Evolutionary conservation across 169 alveolate species (phyloP), one percentile per base, ranked within the genome.

Genomic region (Cystoisospora suis): DNA sequence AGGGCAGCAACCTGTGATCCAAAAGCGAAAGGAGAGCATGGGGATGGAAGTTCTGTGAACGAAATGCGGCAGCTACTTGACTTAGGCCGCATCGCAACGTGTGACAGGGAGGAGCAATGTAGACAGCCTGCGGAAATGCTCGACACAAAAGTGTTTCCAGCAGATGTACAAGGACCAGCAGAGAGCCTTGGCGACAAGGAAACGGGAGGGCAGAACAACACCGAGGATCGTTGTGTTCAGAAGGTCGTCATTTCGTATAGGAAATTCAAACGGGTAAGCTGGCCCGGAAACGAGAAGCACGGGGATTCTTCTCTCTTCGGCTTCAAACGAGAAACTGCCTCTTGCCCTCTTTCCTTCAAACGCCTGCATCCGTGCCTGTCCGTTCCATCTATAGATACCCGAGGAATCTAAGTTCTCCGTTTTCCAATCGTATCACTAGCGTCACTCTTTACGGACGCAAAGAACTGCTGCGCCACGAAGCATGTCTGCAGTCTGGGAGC

Each of bases 181-280:
- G n/a, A 53, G 29, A 53, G 65, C 65, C 29, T 12, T 23, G 23
- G 65, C 65, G 23, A 23, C 65, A 23, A 23, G 29, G 65, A 53
- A 12, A 53, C 12, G 65, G 12, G 29, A 53, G 65, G 65, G 23
- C 65, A 53, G 65, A 23, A 53, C 65, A 53, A 23, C 65, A 23
- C 29, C 65, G 23, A 53, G 29, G 12, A 12, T 23, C 65, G 65
- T 53, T 53, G 65, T 27, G 47, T 38, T 29, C 17, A 4, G 56
- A 27, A 36, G 45, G 53, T 56, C 3, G 83, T 72, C 29, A 72
- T 72, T 72, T 72, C 83, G 58, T 72, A 72, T 17, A n/a, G 83
- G 12, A 36, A 12, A 1, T 72, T 72, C 83, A 72, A 72, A 53
- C 6, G 32, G 27, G 83, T 72, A 72, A 72, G 29, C 9, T 27